Evolutionary conservation across 2,329 filamentous ascomycete species (phyloP).

Genomic region (Penicillium sp.): DNA sequence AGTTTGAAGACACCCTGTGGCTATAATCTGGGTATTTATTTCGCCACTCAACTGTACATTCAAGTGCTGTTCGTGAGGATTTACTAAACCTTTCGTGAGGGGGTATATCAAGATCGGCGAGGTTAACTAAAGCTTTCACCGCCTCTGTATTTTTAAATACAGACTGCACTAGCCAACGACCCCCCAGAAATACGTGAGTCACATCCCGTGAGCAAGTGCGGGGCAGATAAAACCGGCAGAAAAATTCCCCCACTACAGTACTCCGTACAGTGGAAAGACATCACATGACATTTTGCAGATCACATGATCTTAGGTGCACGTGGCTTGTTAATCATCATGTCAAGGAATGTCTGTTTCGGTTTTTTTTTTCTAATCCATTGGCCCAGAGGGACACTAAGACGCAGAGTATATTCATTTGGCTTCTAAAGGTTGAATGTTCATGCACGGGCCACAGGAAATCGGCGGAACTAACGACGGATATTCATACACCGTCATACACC

Average conservation of each 20-base stretch:
- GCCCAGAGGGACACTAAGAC: too few species aligned
- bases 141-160: background rate
- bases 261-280: background rate
- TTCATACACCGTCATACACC: background rate
- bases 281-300: background rate
- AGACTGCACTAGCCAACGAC: background rate
- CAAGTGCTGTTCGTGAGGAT: too few species aligned
- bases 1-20: too few species aligned
- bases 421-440: too few species aligned
- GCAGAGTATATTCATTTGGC: too few species aligned
- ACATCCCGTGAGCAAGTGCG: background rate
- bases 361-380: too few species aligned
- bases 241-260: background rate
- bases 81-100: background rate
- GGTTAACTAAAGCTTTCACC: background rate
- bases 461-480: background rate
- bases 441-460: background rate
- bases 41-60: too few species aligned
- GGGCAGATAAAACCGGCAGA: constrained; percentile 4
- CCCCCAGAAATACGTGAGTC: background rate
- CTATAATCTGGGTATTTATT: background rate
- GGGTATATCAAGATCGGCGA: background rate
- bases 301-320: too few species aligned
- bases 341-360: too few species aligned
- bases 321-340: too few species aligned